Conservation (phyloP, 306 rosid species). For the Carpinus viminea region DNA sequence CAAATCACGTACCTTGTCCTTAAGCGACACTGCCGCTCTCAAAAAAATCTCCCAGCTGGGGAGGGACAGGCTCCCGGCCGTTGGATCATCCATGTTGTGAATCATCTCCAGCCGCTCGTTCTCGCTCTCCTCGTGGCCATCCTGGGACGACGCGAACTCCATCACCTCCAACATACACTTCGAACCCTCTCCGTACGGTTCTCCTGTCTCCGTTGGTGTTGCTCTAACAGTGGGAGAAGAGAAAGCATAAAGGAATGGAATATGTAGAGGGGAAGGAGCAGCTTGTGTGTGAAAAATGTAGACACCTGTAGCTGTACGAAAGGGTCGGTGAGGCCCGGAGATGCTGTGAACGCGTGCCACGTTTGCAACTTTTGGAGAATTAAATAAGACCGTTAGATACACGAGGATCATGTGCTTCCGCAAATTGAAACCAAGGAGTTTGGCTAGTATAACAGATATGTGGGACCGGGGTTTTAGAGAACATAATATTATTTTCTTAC, state of each 20-base stretch:
- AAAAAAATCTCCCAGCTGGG: constrained; percentile 43
- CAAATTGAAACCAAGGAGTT: too few species aligned
- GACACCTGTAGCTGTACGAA: neutral
- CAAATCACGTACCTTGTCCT: constrained; percentile 54
- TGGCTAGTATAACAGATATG: too few species aligned
- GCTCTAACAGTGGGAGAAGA: neutral
- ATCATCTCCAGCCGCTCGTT: constrained; percentile 42
- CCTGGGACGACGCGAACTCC: constrained; percentile 32
- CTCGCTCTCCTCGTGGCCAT: constrained; percentile 39
- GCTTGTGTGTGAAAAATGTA: neutral
- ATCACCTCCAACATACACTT: constrained; percentile 41
- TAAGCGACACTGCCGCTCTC: constrained; percentile 66
- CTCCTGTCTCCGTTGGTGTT: neutral
- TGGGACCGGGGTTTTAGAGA: neutral
- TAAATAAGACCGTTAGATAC: neutral
- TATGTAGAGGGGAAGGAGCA: neutral
- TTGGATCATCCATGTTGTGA: constrained; percentile 33
- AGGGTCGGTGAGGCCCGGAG: constrained; percentile 22
- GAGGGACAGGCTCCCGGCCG: constrained; percentile 35
- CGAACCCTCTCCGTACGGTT: neutral
- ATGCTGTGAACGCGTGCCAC: constrained; percentile 20
- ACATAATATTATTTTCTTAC: neutral
- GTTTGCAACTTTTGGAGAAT: neutral
- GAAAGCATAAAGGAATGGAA: neutral
- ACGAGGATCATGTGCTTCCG: neutral